phyloP scores from a whole-genome alignment of 2,329 filamentous ascomycete genomes.

The Aspergillus transmontanensis region DNA sequence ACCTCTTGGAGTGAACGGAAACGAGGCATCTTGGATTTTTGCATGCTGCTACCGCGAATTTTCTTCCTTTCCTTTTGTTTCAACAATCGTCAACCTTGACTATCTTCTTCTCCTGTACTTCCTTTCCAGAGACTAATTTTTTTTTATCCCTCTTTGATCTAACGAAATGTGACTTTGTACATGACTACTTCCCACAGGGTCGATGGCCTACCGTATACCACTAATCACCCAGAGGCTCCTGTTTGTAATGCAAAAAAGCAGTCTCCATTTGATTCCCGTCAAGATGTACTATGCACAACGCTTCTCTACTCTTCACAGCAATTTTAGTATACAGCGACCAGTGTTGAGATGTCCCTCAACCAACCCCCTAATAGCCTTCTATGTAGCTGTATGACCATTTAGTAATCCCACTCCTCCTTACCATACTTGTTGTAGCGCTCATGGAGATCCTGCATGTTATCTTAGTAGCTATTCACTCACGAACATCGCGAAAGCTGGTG shows the following conservation, averaged over 20 bases:
- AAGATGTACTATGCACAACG: constrained; percentile 37
- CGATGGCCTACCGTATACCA: constrained; percentile 7
- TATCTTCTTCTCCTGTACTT: constrained; percentile 20
- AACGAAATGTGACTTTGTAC: constrained; percentile 23
- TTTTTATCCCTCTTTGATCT: constrained; percentile 13
- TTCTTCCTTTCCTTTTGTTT: constrained; percentile 15
- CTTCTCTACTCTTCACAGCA: constrained; percentile 29
- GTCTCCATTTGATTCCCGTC: constrained; percentile 34
- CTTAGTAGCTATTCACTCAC: constrained; percentile 12
- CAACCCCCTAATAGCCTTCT: constrained; percentile 18
- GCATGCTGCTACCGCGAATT: constrained; percentile 8
- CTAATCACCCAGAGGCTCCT: not conserved
- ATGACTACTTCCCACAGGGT: constrained; percentile 4
- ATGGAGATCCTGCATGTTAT: constrained; percentile 71
- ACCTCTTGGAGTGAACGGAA: constrained; percentile 17
- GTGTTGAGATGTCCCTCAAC: constrained; percentile 15
- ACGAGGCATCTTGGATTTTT: constrained; percentile 19
- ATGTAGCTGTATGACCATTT: constrained; percentile 21
- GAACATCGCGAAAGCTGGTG: not conserved
- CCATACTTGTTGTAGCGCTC: constrained; percentile 99
- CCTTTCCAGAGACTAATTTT: constrained; percentile 17
- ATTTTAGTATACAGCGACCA: constrained; percentile 39
- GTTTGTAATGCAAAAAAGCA: constrained; percentile 25
- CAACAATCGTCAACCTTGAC: constrained; percentile 1
- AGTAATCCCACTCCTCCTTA: constrained; percentile 77